Evolutionary conservation across 176 grass and related monocot genomes (phyloP).

Genomic region (Echinochloa phyllopogon): DNA sequence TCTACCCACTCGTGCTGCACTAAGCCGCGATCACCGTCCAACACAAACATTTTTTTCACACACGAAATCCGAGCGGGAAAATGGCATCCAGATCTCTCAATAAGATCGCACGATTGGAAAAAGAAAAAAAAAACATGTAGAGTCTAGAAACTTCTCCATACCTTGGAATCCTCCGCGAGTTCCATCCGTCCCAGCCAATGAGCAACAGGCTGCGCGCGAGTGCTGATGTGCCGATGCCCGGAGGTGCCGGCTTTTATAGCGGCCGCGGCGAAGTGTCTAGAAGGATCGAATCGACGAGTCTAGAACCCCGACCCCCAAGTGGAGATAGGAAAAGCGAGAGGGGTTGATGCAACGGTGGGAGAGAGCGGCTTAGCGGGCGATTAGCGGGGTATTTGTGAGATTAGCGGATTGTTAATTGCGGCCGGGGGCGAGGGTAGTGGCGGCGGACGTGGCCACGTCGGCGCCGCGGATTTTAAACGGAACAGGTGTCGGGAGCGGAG

Average conservation of each 20-base stretch:
- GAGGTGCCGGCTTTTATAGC: conserved; percentile 26
- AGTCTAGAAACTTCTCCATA: conserved; percentile 28
- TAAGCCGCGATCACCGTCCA: too few species aligned
- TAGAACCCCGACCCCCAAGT: conserved; percentile 14
- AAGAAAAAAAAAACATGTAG: background rate
- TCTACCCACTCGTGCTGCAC: background rate
- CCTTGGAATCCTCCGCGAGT: conserved; percentile 33
- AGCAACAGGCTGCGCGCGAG: background rate
- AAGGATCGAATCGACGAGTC: conserved; percentile 48
- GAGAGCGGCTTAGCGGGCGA: background rate
- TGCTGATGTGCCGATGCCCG: background rate
- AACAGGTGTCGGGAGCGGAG: conserved; percentile 45
- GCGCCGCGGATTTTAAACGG: conserved; percentile 21
- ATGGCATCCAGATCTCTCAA: conserved; percentile 14
- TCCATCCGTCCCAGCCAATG: background rate
- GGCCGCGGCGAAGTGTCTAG: conserved; percentile 40
- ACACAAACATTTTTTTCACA: background rate
- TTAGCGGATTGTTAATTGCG: conserved; percentile 36
- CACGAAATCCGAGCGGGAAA: background rate
- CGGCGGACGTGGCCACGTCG: conserved; percentile 44
- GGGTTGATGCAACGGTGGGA: background rate
- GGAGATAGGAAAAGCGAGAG: conserved; percentile 35
- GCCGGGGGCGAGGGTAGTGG: conserved; percentile 7
- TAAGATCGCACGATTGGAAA: background rate
- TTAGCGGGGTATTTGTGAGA: conserved; percentile 10